phyloP scores from a whole-genome alignment of 2,329 filamentous ascomycete genomes.

The Ilyonectria destructans region DNA sequence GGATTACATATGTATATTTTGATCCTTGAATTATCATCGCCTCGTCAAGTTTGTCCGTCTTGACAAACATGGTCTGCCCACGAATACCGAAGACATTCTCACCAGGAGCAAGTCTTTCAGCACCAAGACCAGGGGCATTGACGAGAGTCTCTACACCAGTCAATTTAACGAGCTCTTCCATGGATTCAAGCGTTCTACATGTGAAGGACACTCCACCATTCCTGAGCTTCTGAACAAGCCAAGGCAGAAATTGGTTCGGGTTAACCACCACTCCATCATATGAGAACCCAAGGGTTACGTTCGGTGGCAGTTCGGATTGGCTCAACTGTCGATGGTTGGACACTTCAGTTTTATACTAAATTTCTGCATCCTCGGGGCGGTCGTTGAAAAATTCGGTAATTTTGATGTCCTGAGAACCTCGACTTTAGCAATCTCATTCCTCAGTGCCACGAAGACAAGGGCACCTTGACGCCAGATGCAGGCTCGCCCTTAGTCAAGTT shows the following conservation, averaged over 20 bases:
- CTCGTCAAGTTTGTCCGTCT: conserved; percentile 12
- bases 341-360: neutral
- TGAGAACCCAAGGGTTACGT: neutral
- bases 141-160: neutral
- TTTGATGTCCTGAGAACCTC: neutral
- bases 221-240: neutral
- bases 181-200: neutral
- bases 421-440: neutral
- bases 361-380: neutral
- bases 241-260: conserved; percentile 10
- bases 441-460: neutral
- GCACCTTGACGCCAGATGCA: neutral
- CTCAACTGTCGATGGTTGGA: neutral
- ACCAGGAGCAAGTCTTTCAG: neutral
- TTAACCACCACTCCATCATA: conserved; percentile 7
- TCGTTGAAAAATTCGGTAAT: neutral
- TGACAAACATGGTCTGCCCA: conserved; percentile 26
- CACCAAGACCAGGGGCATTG: conserved; percentile 13
- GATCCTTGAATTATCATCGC: conserved; percentile 14
- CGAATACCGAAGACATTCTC: conserved; percentile 2
- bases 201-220: neutral
- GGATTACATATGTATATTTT: conserved; percentile 25
- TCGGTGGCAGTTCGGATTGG: conserved; percentile 1
- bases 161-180: neutral
- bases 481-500: neutral